phyloP scores from a whole-genome alignment of 2,329 filamentous ascomycete species.

The Pezicula neosporulosa region DNA sequence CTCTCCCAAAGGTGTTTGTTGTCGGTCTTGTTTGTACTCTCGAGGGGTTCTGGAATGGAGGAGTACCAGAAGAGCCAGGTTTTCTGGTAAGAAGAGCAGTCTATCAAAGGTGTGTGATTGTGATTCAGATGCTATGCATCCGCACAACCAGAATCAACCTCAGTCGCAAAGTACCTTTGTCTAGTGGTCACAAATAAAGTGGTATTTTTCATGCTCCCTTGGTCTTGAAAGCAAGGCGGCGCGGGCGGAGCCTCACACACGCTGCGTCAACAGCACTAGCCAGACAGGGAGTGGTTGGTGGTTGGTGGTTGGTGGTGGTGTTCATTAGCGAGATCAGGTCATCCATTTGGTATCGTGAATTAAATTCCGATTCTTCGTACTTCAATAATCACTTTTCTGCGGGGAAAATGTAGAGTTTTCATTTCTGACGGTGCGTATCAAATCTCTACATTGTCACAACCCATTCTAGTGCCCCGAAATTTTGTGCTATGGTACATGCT shows the following conservation, averaged over 20 bases:
- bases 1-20: no score
- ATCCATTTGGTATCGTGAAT: no score
- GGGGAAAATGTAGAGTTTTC: no score
- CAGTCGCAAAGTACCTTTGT: not conserved
- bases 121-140: not conserved
- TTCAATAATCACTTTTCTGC: no score
- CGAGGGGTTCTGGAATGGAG: not conserved
- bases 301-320: no score
- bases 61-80: not conserved
- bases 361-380: no score
- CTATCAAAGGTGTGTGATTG: not conserved
- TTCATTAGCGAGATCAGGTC: no score
- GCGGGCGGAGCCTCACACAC: not conserved
- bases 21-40: not conserved
- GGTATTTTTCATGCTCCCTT: not conserved
- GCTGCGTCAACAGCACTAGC: not conserved
- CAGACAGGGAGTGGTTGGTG: not conserved
- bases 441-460: no score
- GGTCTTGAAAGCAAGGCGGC: no score
- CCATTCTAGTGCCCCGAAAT: no score
- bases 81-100: not conserved
- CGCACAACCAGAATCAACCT: conserved; percentile 1
- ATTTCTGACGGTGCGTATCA: no score
- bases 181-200: not conserved
- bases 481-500: no score